Evolutionary conservation across 2,329 filamentous ascomycete species (phyloP).

Genomic region (Colletotrichum chrysophilum): DNA sequence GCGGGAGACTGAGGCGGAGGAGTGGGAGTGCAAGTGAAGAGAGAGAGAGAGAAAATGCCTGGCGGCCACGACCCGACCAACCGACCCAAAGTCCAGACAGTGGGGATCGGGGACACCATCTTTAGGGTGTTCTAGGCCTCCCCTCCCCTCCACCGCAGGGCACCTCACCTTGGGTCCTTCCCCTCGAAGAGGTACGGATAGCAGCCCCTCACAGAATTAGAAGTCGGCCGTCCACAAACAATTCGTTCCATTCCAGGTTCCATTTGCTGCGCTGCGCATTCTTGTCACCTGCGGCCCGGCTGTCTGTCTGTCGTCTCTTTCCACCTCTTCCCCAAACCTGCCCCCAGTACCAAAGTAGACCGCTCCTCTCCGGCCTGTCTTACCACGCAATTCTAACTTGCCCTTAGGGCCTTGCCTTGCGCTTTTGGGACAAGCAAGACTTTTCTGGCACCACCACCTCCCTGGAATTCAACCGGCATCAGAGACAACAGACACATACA

Average conservation of each 20-base stretch:
- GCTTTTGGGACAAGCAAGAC: background rate
- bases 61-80: background rate
- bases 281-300: background rate
- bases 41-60: background rate
- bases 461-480: background rate
- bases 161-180: background rate
- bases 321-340: background rate
- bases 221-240: background rate
- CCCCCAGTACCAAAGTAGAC: background rate
- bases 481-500: background rate
- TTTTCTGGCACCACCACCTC: background rate
- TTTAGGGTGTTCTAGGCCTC: constrained; percentile 20
- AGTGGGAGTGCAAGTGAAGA: background rate
- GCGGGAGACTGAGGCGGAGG: background rate
- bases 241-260: background rate
- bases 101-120: constrained; percentile 21
- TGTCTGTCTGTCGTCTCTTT: background rate
- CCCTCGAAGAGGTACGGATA: background rate
- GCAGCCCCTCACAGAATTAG: background rate
- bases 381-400: background rate
- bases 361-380: background rate
- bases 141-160: background rate
- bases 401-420: background rate
- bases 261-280: background rate
- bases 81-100: constrained; percentile 20